Conservation (phyloP, 129 eudicot species). For the Chrysanthemum lavandulifolium region DNA sequence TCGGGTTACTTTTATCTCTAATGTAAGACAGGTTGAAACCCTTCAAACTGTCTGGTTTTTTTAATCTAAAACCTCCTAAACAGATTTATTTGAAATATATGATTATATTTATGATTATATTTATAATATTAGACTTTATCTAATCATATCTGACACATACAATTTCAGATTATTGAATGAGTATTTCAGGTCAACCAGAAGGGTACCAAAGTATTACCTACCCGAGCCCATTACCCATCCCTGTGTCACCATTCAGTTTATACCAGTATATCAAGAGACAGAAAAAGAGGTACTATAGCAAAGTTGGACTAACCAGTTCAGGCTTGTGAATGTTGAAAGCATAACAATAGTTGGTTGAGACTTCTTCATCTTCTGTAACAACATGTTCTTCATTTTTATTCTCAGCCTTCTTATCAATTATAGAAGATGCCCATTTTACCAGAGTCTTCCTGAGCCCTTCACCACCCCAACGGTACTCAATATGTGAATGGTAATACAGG, state of each 20-base stretch:
- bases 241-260: background rate
- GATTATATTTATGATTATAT: no score
- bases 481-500: constrained; percentile 88
- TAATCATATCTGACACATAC: no score
- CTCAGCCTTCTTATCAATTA: constrained; percentile 57
- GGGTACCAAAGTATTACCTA: no score
- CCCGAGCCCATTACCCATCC: no score
- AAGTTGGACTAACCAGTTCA: constrained; percentile 51
- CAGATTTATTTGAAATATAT: no score
- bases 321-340: constrained; percentile 79
- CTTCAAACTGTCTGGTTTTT: no score
- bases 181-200: no score
- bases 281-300: background rate
- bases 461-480: constrained; percentile 99
- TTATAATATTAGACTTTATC: no score
- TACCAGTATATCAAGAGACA: background rate
- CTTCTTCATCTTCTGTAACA: constrained; percentile 85
- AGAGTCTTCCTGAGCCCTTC: constrained; percentile 96
- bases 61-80: no score
- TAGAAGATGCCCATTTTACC: constrained; percentile 80
- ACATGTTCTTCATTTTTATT: constrained; percentile 55
- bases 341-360: constrained; percentile 87
- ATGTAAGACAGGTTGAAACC: no score
- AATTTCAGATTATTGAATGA: no score
- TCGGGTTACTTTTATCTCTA: no score